phyloP scores from a whole-genome alignment of 1,284 basidiomycete genomes.

The Cryptococcus depauperatus region DNA sequence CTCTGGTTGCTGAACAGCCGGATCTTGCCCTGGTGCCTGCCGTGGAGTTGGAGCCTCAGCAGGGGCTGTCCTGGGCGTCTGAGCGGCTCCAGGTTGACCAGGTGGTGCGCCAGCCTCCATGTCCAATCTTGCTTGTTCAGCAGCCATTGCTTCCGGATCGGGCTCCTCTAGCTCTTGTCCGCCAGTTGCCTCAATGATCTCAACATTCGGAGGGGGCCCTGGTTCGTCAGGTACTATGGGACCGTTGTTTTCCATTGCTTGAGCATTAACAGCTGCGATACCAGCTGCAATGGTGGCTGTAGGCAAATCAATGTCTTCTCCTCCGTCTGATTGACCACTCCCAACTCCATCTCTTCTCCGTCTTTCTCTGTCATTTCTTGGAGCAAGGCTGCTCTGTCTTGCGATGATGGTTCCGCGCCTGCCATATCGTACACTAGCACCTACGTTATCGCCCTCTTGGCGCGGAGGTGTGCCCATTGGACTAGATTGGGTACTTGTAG shows the following conservation, averaged over 20 bases:
- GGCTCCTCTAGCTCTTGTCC: constrained; percentile 27
- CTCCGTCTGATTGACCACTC: constrained; percentile 36
- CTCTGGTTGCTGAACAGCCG: constrained; percentile 11
- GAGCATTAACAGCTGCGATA: constrained; percentile 29
- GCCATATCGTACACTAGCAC: constrained; percentile 7
- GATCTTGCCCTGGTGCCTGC: constrained; percentile 12
- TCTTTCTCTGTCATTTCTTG: constrained; percentile 20
- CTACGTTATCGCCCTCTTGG: constrained; percentile 18
- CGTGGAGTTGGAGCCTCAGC: constrained; percentile 17
- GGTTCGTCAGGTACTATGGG: constrained; percentile 22
- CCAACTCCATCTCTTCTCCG: constrained; percentile 18
- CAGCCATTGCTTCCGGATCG: constrained; percentile 33
- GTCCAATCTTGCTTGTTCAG: constrained; percentile 40
- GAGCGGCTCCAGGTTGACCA: constrained; percentile 36
- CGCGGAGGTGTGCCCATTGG: constrained; percentile 37
- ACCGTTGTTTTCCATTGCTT: constrained; percentile 27
- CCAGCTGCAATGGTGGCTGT: constrained; percentile 32
- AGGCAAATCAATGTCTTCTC: constrained; percentile 32
- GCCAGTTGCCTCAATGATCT: constrained; percentile 19
- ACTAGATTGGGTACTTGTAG: constrained; percentile 38
- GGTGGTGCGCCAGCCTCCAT: constrained; percentile 42
- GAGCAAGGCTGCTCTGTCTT: constrained; percentile 27
- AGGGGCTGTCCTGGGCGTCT: constrained; percentile 28
- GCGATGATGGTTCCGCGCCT: constrained; percentile 37
- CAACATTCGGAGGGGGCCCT: constrained; percentile 24